phyloP scores from a whole-genome alignment of 176 grass and related monocot genomes.

The Eleusine indica region DNA sequence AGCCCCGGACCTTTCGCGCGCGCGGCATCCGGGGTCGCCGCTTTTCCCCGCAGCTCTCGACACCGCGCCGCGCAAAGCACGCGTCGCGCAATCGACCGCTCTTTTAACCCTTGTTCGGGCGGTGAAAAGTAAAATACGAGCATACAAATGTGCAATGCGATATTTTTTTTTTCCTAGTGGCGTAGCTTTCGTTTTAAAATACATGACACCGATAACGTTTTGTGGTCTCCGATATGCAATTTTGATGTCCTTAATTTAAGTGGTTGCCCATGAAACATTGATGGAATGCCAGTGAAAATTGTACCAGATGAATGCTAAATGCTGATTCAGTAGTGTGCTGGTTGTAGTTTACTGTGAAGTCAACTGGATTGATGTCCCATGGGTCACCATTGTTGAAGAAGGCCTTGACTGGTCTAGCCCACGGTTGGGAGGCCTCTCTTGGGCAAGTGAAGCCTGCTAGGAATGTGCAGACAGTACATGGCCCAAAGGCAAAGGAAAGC shows the following conservation, averaged over 20 bases:
- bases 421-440: neutral
- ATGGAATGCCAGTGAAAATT: neutral
- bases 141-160: neutral
- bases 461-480: neutral
- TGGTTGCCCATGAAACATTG: neutral
- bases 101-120: neutral
- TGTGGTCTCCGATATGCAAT: neutral
- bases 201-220: too few species aligned
- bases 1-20: slow-evolving; percentile 25
- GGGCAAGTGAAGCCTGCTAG: neutral
- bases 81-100: neutral
- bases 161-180: too few species aligned
- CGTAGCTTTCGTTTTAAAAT: too few species aligned
- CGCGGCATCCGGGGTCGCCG: slow-evolving; percentile 15
- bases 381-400: neutral
- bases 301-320: neutral
- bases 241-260: neutral
- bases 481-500: neutral
- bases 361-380: neutral
- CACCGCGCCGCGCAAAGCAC: neutral
- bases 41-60: neutral
- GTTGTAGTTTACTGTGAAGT: neutral
- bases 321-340: too few species aligned
- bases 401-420: neutral
- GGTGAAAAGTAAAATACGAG: neutral